Base-by-base conservation (phyloP, 169 alveolate species). In the Ichthyophthirius multifiliis region DNA sequence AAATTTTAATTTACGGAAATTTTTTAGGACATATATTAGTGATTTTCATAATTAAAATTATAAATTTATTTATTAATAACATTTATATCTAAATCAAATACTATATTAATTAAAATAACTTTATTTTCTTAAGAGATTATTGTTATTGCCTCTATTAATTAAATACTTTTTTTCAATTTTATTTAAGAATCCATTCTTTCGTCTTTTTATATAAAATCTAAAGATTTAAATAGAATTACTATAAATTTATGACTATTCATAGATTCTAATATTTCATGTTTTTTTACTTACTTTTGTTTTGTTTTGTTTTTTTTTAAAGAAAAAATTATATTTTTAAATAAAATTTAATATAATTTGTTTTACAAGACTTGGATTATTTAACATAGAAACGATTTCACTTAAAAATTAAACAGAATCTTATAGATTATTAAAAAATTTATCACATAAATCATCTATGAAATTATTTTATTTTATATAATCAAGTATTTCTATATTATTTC, bases 321-420 rank as follows among this genome's bases (percentile, higher is more conserved):
- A n/a, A n/a, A n/a, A n/a, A n/a, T n/a, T n/a, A n/a, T n/a, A n/a
- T 13, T 13, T 46, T 46, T 0, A 20, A 12, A 46, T 20, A 13
- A 46, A 46, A 16, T 20, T 45, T 45, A 1, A 20, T 16, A 46
- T 16, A 23, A 12, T 27, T 27, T 27, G 31, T 18, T 20, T 55
- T 55, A 55, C 71, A 55, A 55, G 31, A 55, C 31, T 55, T 27
- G 71, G 71, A 27, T 55, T 55, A 27, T 55, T 55, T 27, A 55
- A 27, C 23, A 55, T 55, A 55, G 71, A 13, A n/a, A 55, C 23
- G 18, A 55, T 34, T 55, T 55, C 71, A 20, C 71, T 39, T 55
- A 55, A 27, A 39, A 55, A 55, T 55, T 55, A 27, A 39, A 55
- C 31, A 1, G 71, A 55, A 55, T 55, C 71, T 10, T 39, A n/a